Evolutionary conservation across 805 yeast species (phyloP).

Genomic region (Myxozyma mucilagina): DNA sequence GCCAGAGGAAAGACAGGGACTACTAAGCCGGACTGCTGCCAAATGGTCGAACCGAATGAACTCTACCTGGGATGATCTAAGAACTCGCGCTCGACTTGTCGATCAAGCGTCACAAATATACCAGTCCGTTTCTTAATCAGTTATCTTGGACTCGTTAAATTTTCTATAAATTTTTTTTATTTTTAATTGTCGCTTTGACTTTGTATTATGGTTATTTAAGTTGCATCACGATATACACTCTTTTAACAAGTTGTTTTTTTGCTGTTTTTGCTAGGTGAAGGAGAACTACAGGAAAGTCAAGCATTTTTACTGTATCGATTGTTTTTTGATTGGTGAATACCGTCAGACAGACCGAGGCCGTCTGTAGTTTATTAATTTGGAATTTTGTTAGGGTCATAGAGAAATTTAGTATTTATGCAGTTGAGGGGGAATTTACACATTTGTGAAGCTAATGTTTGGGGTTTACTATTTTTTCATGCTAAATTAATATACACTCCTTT

Average conservation of each 20-base stretch:
- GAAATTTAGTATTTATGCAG: not conserved
- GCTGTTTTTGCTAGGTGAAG: not conserved
- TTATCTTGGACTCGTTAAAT: not conserved
- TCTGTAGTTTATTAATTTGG: too few relatives aligned
- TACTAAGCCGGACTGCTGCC: conserved; percentile 26
- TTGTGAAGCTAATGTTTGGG: not conserved
- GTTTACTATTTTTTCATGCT: not conserved
- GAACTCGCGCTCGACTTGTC: conserved; percentile 25
- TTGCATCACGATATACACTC: not conserved
- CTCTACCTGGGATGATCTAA: conserved; percentile 29
- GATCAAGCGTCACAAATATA: conserved; percentile 25
- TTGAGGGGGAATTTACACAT: not conserved
- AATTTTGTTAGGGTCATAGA: too few relatives aligned
- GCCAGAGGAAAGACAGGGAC: conserved; percentile 25
- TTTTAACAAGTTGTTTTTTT: not conserved
- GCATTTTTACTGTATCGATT: too few relatives aligned
- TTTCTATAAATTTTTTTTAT: not conserved
- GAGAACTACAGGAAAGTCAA: too few relatives aligned
- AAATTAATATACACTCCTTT: too few relatives aligned
- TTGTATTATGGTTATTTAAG: not conserved
- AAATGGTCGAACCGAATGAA: conserved; percentile 23
- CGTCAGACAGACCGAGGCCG: too few relatives aligned
- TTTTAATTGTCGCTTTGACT: not conserved
- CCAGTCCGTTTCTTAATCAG: not conserved
- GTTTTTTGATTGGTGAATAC: too few relatives aligned